A percentile compares a stretch with the other conserved stretches of the same genome.
Evolutionary conservation across 495 filamentous ascomycete species (phyloP).

Genomic region (Penicillium paradoxum): DNA sequence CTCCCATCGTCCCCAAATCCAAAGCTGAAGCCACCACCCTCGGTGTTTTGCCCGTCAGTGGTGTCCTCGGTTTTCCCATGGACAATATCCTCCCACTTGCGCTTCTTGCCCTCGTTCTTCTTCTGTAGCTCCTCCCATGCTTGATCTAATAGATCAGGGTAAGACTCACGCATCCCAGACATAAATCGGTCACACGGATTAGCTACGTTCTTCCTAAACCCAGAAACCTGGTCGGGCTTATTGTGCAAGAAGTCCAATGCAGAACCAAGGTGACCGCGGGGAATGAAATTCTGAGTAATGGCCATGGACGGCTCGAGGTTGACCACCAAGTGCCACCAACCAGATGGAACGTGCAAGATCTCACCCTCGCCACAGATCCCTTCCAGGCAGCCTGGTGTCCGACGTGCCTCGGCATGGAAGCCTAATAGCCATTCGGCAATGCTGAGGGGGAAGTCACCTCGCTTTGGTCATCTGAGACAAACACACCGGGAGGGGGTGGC

Average conservation of each 20-base stretch:
- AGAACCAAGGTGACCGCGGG: constrained; percentile 63
- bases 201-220: constrained; percentile 68
- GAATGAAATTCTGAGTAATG: constrained; percentile 95
- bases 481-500: constrained; percentile 78
- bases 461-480: constrained; percentile 84
- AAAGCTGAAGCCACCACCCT: constrained; percentile 72
- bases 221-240: constrained; percentile 78
- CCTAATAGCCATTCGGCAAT: constrained; percentile 93
- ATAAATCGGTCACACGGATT: constrained; percentile 76
- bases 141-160: constrained; percentile 62
- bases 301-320: constrained; percentile 81
- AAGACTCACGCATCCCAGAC: constrained; percentile 55
- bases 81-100: constrained; percentile 81
- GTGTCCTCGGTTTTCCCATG: constrained; percentile 39
- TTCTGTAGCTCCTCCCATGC: constrained; percentile 60
- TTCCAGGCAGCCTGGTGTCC: constrained; percentile 73
- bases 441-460: constrained; percentile 90
- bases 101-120: constrained; percentile 59
- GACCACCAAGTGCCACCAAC: constrained; percentile 97
- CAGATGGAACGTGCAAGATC: constrained; percentile 85
- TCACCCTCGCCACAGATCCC: constrained; percentile 85
- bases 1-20: constrained; percentile 66
- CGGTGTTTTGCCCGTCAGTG: constrained; percentile 37
- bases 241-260: constrained; percentile 79
- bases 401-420: constrained; percentile 85